Evolutionary conservation across 441 rosid genomes (phyloP), one percentile per base, ranked within the genome.

Genomic region (Populus tomentosa): DNA sequence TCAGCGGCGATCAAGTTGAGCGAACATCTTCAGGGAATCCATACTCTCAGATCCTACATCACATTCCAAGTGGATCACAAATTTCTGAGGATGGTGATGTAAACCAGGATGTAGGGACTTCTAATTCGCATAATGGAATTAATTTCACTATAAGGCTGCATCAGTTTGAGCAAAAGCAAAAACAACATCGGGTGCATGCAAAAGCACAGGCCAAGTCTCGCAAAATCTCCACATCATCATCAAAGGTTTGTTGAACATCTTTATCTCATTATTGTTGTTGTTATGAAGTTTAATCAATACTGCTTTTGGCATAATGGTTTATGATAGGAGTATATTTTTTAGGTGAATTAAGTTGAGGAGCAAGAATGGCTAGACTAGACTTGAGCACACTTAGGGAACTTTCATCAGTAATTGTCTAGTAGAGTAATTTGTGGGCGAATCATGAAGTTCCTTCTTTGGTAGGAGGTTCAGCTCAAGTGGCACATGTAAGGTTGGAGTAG

Each of bases 141-240:
- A 91, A 93, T 84, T 95, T 97, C 77, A 70, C 84, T 77, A 86
- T 88, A 5, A 86, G 88, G 86, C 91, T 93, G 81, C 97, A 92
- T 73, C 98, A 93, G 78, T 95, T 97, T 86, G 91, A 91, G 85
- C 89, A 92, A 75, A 90, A 92, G 89, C 99, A 91, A 86, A 82
- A 33, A 71, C 97, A 91, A 78, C 99, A 97, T 81, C 97, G 97
- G 26, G 81, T 79, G 82, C 92, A 85, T 70, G 89, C 87, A 64
- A 94, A 88, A 87, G 83, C 82, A 72, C 92, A 82, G 77, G 86
- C 88, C 71, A 91, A 83, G 63, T 78, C 85, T 73, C 88, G 90
- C 70, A 88, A 82, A 73, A 85, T 21, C 78, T 85, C 89, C 75
- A 78, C 84, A 70, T 85, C 89, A 61, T 80, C 81, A 72, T 82